A percentile compares a stretch with the other conserved stretches of the same genome.
Conservation (phyloP, 495 filamentous ascomycete species). For the Aspergillus homomorphus region DNA sequence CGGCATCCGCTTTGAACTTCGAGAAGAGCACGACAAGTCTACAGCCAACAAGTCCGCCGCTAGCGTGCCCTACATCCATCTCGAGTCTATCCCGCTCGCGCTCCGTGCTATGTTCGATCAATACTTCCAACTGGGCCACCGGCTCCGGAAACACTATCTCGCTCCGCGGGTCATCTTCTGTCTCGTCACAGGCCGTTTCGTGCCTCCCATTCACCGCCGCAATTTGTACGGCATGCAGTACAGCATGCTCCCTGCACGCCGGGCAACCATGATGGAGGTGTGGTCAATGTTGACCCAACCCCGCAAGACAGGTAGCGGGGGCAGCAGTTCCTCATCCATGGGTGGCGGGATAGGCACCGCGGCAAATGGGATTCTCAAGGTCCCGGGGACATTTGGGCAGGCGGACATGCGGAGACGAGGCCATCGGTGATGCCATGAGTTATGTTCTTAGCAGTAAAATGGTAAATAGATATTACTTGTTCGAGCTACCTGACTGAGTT, state of each 20-base stretch:
- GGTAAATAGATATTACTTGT: neutral
- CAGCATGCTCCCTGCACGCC: constrained; percentile 85
- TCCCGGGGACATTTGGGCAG: constrained; percentile 36
- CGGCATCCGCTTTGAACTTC: constrained; percentile 87
- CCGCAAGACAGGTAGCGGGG: constrained; percentile 31
- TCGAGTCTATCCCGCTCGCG: constrained; percentile 89
- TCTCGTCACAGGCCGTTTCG: constrained; percentile 84
- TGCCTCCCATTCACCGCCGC: constrained; percentile 86
- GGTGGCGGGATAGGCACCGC: constrained; percentile 28
- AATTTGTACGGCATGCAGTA: constrained; percentile 97
- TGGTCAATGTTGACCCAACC: constrained; percentile 72
- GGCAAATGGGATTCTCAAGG: constrained; percentile 32
- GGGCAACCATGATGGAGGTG: constrained; percentile 77
- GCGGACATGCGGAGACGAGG: constrained; percentile 37
- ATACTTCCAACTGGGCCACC: constrained; percentile 90
- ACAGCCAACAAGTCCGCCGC: constrained; percentile 23
- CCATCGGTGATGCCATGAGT: constrained; percentile 31
- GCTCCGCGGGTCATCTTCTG: constrained; percentile 83
- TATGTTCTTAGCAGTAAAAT: neutral
- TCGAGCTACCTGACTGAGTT: too few species aligned
- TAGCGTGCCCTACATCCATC: constrained; percentile 69
- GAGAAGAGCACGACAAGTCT: constrained; percentile 47
- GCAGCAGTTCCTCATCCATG: constrained; percentile 28
- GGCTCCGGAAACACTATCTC: constrained; percentile 92
- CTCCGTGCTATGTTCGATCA: constrained; percentile 91